Conservation (phyloP, 768 basidiomycete species). For the Ephemerocybe angulata region DNA sequence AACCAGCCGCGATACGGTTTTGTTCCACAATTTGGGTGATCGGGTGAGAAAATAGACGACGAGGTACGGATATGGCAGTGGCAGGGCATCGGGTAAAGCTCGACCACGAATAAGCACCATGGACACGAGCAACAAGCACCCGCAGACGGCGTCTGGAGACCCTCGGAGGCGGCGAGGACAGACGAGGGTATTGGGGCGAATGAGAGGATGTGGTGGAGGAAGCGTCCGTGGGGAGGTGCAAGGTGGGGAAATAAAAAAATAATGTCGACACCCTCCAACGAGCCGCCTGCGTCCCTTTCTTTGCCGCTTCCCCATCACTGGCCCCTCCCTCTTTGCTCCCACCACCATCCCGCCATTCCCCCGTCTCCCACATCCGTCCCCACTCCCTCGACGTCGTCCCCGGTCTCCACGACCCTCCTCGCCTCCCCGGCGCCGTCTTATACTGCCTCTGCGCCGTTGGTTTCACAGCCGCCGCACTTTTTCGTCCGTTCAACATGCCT, state of each 20-base stretch:
- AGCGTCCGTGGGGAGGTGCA: neutral
- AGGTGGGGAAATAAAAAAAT: neutral
- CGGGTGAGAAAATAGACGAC: slow-evolving; percentile 5
- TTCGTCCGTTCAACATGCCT: slow-evolving; percentile 52
- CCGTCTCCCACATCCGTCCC: slow-evolving; percentile 25
- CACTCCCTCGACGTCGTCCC: slow-evolving; percentile 13
- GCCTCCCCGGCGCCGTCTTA: slow-evolving; percentile 14
- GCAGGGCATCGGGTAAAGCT: slow-evolving; percentile 10
- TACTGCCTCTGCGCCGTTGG: slow-evolving; percentile 15
- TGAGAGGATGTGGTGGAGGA: neutral
- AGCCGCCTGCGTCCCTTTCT: slow-evolving; percentile 60
- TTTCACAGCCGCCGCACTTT: slow-evolving; percentile 17
- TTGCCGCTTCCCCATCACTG: slow-evolving; percentile 53
- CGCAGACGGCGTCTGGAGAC: neutral
- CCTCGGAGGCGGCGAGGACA: neutral
- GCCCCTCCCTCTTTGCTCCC: slow-evolving; percentile 39
- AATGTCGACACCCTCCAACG: slow-evolving; percentile 43
- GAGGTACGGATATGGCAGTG: slow-evolving; percentile 6
- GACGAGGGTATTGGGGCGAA: neutral
- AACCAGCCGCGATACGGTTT: neutral
- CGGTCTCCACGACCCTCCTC: slow-evolving; percentile 14
- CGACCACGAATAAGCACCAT: neutral
- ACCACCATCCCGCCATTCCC: slow-evolving; percentile 37
- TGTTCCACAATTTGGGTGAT: neutral
- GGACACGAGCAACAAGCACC: neutral